A percentile compares a stretch with the other conserved stretches of the same genome.
Evolutionary conservation across 768 basidiomycete genomes (phyloP).

Genomic region (Suillus occidentalis): DNA sequence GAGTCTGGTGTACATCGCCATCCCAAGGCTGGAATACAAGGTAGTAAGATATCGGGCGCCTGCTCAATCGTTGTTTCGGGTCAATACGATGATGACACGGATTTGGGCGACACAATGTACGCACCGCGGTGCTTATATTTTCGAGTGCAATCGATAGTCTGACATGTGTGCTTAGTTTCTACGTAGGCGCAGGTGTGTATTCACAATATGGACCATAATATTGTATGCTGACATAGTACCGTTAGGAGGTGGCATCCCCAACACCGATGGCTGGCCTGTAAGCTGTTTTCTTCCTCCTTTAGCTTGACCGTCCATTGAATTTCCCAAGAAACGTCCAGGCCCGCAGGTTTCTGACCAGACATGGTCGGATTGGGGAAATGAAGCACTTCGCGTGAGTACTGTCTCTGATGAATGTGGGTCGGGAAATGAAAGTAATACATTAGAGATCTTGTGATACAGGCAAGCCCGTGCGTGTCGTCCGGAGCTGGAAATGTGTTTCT

Average conservation of each 20-base stretch:
- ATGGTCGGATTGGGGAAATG: slow-evolving; percentile 17
- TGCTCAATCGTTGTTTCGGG: slow-evolving; percentile 23
- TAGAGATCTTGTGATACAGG: slow-evolving; percentile 22
- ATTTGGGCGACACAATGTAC: slow-evolving; percentile 27
- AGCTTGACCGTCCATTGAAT: neutral
- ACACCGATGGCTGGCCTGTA: neutral
- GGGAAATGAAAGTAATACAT: neutral
- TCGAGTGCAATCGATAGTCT: neutral
- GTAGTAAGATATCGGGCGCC: slow-evolving; percentile 11
- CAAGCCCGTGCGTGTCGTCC: slow-evolving; percentile 26
- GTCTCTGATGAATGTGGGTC: neutral
- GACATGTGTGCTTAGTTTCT: slow-evolving; percentile 22
- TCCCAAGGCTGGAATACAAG: slow-evolving; percentile 19
- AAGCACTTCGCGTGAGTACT: slow-evolving; percentile 19
- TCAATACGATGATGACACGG: slow-evolving; percentile 23
- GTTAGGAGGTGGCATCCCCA: slow-evolving; percentile 17
- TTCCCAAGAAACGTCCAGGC: slow-evolving; percentile 13
- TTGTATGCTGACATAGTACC: neutral
- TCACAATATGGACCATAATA: neutral
- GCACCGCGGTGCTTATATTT: neutral
- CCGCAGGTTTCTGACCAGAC: slow-evolving; percentile 24
- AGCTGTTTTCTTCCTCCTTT: slow-evolving; percentile 5
- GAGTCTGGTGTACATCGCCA: slow-evolving; percentile 21
- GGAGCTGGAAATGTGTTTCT: slow-evolving; percentile 21
- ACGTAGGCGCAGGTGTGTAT: slow-evolving; percentile 21